These are phyloP conservation scores for Vicia sativa DNA, from an alignment of 306 rosid species.

Conservation along the genomic window DNA sequence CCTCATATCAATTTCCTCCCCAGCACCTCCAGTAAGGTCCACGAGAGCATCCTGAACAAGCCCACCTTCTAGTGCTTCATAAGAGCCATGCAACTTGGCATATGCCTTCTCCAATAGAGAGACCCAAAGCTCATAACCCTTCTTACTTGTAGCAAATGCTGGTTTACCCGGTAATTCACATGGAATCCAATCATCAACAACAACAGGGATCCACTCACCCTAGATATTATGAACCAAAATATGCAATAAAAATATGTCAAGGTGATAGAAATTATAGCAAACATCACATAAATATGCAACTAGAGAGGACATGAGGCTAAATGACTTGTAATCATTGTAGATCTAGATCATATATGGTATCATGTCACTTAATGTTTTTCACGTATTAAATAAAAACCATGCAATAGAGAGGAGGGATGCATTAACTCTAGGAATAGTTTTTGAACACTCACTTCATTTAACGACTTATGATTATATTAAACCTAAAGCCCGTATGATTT, in stretches of 20 bases:
- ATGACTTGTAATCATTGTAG: conserved; percentile 21
- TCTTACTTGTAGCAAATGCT: conserved; percentile 94
- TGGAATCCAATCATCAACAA: conserved; percentile 99
- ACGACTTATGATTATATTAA: neutral
- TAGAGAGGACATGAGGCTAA: neutral
- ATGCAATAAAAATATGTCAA: conserved; percentile 28
- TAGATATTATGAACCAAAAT: conserved; percentile 41
- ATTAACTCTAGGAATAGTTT: neutral
- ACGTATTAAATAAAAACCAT: conserved; percentile 9
- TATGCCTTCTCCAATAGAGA: conserved; percentile 98
- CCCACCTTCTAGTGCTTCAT: conserved; percentile 97
- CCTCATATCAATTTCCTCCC: conserved; percentile 99
- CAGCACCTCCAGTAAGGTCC: conserved; percentile 99
- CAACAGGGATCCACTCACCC: conserved; percentile 99
- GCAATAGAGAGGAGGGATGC: neutral
- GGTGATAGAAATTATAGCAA: neutral
- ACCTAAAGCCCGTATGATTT: neutral
- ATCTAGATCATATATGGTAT: conserved; percentile 16
- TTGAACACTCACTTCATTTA: neutral
- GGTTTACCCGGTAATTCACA: conserved; percentile 96
- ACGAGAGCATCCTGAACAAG: conserved; percentile 99
- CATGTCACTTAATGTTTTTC: conserved; percentile 2
- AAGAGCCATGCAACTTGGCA: conserved; percentile 99
- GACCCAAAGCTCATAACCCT: conserved; percentile 95
- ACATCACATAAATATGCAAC: conserved; percentile 29